These are phyloP conservation scores for Calonectria naviculata DNA, from an alignment of 2,329 filamentous ascomycete genomes.

Conservation along the genomic window DNA sequence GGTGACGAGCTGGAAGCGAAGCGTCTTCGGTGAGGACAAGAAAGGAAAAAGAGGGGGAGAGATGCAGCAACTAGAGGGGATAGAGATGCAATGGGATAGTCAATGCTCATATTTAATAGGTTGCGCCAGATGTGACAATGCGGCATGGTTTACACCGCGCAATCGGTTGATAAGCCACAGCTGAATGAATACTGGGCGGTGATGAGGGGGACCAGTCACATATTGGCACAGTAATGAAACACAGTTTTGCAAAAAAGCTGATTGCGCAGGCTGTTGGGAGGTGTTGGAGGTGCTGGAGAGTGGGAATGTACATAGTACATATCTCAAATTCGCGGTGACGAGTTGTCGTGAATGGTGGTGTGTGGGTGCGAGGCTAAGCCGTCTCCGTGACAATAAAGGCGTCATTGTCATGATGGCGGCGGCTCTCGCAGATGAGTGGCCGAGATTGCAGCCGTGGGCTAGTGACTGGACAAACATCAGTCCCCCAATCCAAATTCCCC, in stretches of 20 bases:
- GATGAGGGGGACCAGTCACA: neutral
- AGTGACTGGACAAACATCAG: neutral
- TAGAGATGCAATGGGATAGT: slow-evolving; percentile 8
- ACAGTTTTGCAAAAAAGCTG: neutral
- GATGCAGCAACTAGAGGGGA: neutral
- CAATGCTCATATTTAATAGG: slow-evolving; percentile 1
- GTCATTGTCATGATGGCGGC: slow-evolving; percentile 9
- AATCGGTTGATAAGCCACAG: neutral
- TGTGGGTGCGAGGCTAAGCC: slow-evolving; percentile 4
- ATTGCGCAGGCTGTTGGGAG: neutral
- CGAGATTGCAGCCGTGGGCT: slow-evolving; percentile 3
- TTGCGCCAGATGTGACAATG: neutral
- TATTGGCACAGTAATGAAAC: neutral
- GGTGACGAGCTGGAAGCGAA: neutral
- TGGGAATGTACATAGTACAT: too few species aligned
- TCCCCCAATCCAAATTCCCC: slow-evolving; percentile 7
- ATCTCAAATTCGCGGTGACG: neutral
- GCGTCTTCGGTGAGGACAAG: slow-evolving; percentile 1
- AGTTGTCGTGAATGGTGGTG: neutral
- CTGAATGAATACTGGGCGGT: neutral
- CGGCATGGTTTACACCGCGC: neutral
- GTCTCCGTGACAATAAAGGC: slow-evolving; percentile 2
- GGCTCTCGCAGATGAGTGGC: slow-evolving; percentile 3
- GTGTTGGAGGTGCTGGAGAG: too few species aligned
- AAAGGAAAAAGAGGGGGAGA: slow-evolving; percentile 13